These are phyloP conservation scores for Solanum corneliomulleri DNA, from an alignment of 257 asterid genomes.

Conservation along the genomic window DNA sequence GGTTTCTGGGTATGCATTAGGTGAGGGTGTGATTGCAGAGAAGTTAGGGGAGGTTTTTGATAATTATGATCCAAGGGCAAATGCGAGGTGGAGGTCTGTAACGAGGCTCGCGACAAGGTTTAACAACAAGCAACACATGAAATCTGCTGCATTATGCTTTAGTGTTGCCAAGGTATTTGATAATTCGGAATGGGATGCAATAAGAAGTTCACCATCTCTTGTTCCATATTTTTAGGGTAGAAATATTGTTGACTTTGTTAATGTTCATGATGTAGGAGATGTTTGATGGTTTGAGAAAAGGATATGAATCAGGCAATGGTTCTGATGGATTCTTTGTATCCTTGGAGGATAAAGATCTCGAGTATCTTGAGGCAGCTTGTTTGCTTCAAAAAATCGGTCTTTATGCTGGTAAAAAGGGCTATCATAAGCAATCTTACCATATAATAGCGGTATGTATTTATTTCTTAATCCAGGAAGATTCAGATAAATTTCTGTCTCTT, in stretches of 20 bases:
- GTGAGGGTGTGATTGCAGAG: conserved; percentile 69
- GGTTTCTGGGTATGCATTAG: conserved; percentile 68
- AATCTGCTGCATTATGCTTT: conserved; percentile 42
- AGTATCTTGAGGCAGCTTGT: conserved; percentile 80
- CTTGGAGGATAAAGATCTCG: conserved; percentile 54
- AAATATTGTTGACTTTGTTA: background rate
- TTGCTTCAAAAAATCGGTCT: conserved; percentile 72
- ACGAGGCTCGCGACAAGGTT: conserved; percentile 42
- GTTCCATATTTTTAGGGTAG: background rate
- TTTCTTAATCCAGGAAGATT: background rate
- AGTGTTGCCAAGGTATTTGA: conserved; percentile 45
- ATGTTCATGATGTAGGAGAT: conserved; percentile 41
- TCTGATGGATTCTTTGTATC: conserved; percentile 9
- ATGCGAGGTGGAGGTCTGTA: conserved; percentile 69
- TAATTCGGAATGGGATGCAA: background rate
- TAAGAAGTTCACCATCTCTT: background rate
- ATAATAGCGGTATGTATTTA: conserved; percentile 34
- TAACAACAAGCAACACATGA: conserved; percentile 53
- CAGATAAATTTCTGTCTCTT: background rate
- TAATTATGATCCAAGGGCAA: conserved; percentile 39
- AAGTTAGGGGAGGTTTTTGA: conserved; percentile 32
- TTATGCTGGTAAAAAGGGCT: conserved; percentile 60
- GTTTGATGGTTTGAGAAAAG: conserved; percentile 44
- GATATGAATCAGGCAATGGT: conserved; percentile 5
- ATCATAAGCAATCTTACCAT: conserved; percentile 57